Conservation (phyloP, 1,284 basidiomycete genomes). For the Marasmius tenuissimus region DNA sequence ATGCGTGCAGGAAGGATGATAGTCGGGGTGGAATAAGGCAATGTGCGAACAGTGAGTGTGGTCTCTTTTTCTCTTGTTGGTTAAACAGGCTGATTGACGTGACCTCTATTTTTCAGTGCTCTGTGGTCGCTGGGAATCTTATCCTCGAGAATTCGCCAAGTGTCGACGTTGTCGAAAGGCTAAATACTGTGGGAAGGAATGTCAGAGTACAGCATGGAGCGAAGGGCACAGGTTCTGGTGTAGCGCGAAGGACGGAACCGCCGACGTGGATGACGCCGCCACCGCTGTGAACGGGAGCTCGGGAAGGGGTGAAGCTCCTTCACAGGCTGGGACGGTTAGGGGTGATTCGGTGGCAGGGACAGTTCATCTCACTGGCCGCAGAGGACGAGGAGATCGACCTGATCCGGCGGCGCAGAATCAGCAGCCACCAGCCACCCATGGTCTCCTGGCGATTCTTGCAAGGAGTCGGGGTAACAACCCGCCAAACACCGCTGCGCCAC, state of each 20-base stretch:
- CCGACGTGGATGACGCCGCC: slow-evolving; percentile 43
- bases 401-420: neutral
- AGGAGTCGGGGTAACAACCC: neutral
- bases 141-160: slow-evolving; percentile 95
- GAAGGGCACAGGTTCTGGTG: slow-evolving; percentile 95
- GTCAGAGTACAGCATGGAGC: slow-evolving; percentile 96
- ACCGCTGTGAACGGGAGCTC: neutral
- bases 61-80: slow-evolving; percentile 5
- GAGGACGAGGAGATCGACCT: neutral
- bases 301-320: neutral
- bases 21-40: slow-evolving; percentile 90
- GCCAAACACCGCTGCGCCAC: neutral
- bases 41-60: slow-evolving; percentile 88
- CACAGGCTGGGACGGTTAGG: neutral
- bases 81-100: neutral
- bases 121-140: slow-evolving; percentile 94
- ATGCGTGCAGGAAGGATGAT: slow-evolving; percentile 98
- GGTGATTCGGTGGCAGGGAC: neutral
- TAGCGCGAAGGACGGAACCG: slow-evolving; percentile 65
- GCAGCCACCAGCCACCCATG: neutral
- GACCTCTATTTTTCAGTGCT: slow-evolving; percentile 56
- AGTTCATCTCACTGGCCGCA: neutral
- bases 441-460: neutral
- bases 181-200: slow-evolving; percentile 98
- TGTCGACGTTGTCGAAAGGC: slow-evolving; percentile 95